Evolutionary conservation across 1,139 yeast genomes (phyloP), one percentile per base, ranked within the genome.

Genomic region (Debaryomyces sp.): DNA sequence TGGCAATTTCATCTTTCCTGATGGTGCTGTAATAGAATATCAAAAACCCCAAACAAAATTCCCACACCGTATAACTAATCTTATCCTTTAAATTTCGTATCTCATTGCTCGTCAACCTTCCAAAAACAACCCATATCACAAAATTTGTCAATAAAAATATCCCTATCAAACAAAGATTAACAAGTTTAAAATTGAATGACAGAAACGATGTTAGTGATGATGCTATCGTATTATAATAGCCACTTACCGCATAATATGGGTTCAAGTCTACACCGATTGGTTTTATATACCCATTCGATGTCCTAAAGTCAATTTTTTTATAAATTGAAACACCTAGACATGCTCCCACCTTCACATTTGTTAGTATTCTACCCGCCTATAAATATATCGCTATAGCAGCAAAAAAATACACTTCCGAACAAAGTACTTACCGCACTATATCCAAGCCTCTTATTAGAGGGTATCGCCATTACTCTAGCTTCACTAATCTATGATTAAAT

Each of bases 31-130:
- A 54, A 56, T 63, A 64, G 45, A 72, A 70, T 2, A 75, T 61
- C 21, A 71, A 57, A 45, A 74, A 67, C 3, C 81, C 81, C 48
- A 73, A 60, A 40, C 67, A 59, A 52, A 77, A 75, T 55, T 77
- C 81, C 75, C 80, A 76, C 5, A 68, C 46, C 1, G 81, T 75
- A 56, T 75, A 75, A 27, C 65, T 60, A 23, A 73, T 59, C 47
- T 70, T 72, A 40, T 72, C 75, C 34, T 63, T 62, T 21, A 75
- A 54, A 26, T 59, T 62, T 27, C 56, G 56, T 24, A 72, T 57
- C 53, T 75, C 79, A 7, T 50, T 49, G 2, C 57, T 54, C 4
- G 73, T 57, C 13, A 73, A 58, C 40, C 59, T 56, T 5, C 80
- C 80, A 54, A 75, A 74, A 4, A 73, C 55, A 4, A 60, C 55